phyloP scores from a whole-genome alignment of 305 asterid species.

The Rubia occidens region DNA sequence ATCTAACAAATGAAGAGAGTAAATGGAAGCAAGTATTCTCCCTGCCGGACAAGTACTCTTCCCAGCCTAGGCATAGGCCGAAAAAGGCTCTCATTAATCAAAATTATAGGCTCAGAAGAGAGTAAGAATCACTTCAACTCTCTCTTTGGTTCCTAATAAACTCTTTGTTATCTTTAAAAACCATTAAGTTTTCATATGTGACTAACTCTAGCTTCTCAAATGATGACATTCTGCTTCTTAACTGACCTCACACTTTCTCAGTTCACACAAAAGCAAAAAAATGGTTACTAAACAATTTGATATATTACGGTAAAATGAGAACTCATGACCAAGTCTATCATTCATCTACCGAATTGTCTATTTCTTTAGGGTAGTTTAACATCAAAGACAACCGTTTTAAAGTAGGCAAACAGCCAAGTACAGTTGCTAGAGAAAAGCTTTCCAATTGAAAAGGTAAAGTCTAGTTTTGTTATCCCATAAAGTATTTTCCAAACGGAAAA shows the following conservation, averaged over 20 bases:
- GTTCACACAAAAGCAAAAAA: background rate
- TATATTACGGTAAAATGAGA: background rate
- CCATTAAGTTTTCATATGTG: background rate
- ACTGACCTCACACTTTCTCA: background rate
- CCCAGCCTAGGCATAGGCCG: too few relatives aligned
- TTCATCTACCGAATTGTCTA: too few relatives aligned
- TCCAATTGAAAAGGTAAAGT: background rate
- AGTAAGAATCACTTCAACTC: too few relatives aligned
- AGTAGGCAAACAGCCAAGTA: background rate
- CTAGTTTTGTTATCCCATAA: background rate
- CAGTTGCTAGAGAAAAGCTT: background rate
- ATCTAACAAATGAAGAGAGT: too few relatives aligned
- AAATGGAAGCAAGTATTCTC: too few relatives aligned
- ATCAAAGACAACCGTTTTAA: background rate
- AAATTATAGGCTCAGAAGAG: too few relatives aligned
- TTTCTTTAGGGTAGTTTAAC: background rate
- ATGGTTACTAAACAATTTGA: background rate
- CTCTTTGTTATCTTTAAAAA: too few relatives aligned
- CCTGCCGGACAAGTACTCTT: too few relatives aligned
- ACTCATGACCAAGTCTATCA: background rate
- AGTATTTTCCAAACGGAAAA: background rate
- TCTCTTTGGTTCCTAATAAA: too few relatives aligned
- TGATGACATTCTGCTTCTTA: background rate
- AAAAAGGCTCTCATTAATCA: too few relatives aligned
- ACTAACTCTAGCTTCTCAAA: background rate